Base-by-base conservation (phyloP, 2,329 filamentous ascomycete species). In the Bertia moriformis region DNA sequence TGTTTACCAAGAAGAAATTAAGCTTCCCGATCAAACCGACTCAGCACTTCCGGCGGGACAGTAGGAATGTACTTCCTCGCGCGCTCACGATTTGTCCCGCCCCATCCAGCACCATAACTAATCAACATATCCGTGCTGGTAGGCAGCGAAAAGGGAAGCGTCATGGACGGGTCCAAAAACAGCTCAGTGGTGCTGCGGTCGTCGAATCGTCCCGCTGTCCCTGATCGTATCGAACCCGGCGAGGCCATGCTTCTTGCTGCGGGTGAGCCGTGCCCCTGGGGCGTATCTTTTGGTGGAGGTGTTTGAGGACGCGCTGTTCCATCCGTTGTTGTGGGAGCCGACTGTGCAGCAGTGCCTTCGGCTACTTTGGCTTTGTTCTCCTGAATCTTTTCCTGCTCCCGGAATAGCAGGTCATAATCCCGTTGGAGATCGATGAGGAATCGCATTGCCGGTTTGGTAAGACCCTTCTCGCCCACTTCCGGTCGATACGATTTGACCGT, bases 101-200 rank as follows among this genome's bases (percentile, higher is more conserved):
- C 91, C 51, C 96, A 91, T 0, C 91, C 91, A 12, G 91, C 88
- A 1, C 91, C 91, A 51, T 93, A 98, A 47, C 80, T 89, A 37
- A 98, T 76, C 37, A 96, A 70, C 91, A 98, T 98, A 57, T 98
- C 91, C 18, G 88, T 96, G 41, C 86, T 91, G 1, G 89, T 94
- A 1, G 91, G 91, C 19, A 98, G 66, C n/a, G 83, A 82, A 55
- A 98, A 98, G 0, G 91, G 91, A 18, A 98, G 70, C 71, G 95
- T 93, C 43, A 94, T 66, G 2, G 88, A 83, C 3, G 89, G 86
- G 51, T 96, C 88, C 39, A 96, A 61, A 33, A 95, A 74, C 24
- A 95, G 67, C 43, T 83, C 71, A 47, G 84, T 75, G 0, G 82
- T 81, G 43, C 84, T 78, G 35, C 82, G 76, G 14, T 80, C 75